Conservation (phyloP, 345 rosid species). For the Pistacia atlantica region DNA sequence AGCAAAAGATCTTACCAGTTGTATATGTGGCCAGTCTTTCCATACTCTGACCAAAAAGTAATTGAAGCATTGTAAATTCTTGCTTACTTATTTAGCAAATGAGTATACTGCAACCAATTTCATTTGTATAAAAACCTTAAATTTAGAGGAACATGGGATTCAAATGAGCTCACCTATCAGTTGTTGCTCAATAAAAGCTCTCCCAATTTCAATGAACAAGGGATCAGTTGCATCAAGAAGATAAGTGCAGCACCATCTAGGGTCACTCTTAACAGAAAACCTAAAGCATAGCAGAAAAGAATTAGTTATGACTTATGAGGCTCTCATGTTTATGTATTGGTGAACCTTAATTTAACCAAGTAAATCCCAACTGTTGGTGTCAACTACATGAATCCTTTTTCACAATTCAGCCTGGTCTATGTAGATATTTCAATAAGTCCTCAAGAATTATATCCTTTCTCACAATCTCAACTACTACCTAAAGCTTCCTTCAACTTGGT, state of each 20-base stretch:
- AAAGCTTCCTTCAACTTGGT: conserved; percentile 1
- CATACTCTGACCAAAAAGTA: conserved; percentile 53
- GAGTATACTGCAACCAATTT: conserved; percentile 4
- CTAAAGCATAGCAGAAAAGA: conserved; percentile 32
- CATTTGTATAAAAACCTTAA: background rate
- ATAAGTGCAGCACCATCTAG: conserved; percentile 70
- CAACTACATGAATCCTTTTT: background rate
- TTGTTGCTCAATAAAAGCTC: conserved; percentile 60
- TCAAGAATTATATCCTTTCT: background rate
- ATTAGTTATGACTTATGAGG: conserved; percentile 3
- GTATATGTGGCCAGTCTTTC: conserved; percentile 65
- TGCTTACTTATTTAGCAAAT: conserved; percentile 16
- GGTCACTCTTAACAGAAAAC: conserved; percentile 64
- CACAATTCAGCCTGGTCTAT: background rate
- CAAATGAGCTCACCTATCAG: conserved; percentile 38
- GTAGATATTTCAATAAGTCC: background rate
- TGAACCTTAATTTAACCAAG: background rate
- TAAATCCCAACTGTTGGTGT: background rate
- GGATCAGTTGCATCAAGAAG: conserved; percentile 85
- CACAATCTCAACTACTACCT: background rate
- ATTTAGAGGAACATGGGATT: background rate
- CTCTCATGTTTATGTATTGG: background rate
- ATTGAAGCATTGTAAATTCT: conserved; percentile 12
- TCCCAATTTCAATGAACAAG: conserved; percentile 68
- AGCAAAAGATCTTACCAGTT: conserved; percentile 55